Evolutionary conservation across 768 basidiomycete genomes (phyloP).

Genomic region (Serpula lacrymans): DNA sequence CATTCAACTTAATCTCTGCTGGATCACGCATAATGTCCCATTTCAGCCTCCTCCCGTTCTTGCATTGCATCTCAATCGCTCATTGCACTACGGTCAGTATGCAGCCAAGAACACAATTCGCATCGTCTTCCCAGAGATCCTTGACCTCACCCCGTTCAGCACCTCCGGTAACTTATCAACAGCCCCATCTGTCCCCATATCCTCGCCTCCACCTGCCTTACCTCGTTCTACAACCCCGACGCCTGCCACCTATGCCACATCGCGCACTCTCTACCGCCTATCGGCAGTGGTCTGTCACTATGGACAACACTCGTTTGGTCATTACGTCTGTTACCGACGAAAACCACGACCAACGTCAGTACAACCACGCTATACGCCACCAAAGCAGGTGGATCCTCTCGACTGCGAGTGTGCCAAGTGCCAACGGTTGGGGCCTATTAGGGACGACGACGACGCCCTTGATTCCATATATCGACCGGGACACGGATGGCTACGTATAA

Average conservation of each 20-base stretch:
- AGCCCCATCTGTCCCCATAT: constrained; percentile 67
- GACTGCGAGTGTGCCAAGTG: constrained; percentile 48
- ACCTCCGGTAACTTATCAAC: constrained; percentile 78
- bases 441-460: constrained; percentile 48
- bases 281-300: constrained; percentile 88
- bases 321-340: constrained; percentile 89
- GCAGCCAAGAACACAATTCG: constrained; percentile 82
- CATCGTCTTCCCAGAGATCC: constrained; percentile 79
- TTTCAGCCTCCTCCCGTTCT: constrained; percentile 80
- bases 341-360: constrained; percentile 56
- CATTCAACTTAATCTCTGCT: not conserved
- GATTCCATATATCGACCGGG: constrained; percentile 38
- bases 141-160: constrained; percentile 87
- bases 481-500: constrained; percentile 82
- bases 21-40: constrained; percentile 13
- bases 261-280: constrained; percentile 82
- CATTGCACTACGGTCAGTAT: constrained; percentile 72
- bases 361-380: constrained; percentile 36
- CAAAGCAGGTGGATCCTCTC: constrained; percentile 38
- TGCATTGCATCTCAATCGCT: constrained; percentile 88
- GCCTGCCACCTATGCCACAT: constrained; percentile 45
- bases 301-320: constrained; percentile 89
- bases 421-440: constrained; percentile 46
- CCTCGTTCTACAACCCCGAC: constrained; percentile 55
- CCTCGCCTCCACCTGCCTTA: constrained; percentile 50